Conservation (phyloP, 768 basidiomycete genomes). For the Podaxis carcinomalis region DNA sequence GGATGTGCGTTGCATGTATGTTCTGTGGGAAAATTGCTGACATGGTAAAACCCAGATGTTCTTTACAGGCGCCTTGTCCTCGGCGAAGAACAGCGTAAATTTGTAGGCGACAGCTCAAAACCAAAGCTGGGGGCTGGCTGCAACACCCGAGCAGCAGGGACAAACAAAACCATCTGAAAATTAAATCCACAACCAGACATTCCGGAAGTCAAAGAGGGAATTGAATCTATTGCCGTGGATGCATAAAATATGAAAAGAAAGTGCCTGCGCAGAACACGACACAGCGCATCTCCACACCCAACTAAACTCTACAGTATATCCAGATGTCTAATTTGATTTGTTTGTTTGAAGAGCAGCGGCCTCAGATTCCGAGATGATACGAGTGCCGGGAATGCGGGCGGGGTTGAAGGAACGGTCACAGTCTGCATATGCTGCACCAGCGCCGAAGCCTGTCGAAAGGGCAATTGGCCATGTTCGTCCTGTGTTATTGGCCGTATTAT, state of each 20-base stretch:
- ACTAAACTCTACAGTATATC: conserved; percentile 11
- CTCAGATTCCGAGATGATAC: conserved; percentile 51
- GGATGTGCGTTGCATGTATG: conserved; percentile 43
- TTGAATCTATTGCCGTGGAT: conserved; percentile 6
- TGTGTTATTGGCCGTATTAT: conserved; percentile 24
- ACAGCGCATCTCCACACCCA: not conserved
- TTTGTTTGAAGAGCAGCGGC: conserved; percentile 19
- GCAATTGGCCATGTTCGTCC: conserved; percentile 93
- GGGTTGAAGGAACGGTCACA: conserved; percentile 94
- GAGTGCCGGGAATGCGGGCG: conserved; percentile 79
- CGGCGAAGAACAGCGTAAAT: conserved; percentile 31
- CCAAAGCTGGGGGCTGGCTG: conserved; percentile 14
- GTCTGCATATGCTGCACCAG: conserved; percentile 85
- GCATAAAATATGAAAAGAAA: not conserved
- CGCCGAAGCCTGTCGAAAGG: conserved; percentile 81
- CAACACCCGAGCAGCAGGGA: conserved; percentile 12
- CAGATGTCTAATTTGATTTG: conserved; percentile 6
- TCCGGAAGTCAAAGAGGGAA: not conserved
- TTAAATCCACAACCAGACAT: not conserved
- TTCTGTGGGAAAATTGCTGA: not conserved
- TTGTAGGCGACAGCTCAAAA: conserved; percentile 16
- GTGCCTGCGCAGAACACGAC: not conserved
- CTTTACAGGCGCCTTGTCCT: conserved; percentile 62
- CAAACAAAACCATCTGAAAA: not conserved
- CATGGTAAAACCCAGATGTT: conserved; percentile 37